Evolutionary conservation across 2,329 filamentous ascomycete species (phyloP), one percentile per base, ranked within the genome.

Genomic region (Lasiodiplodia citricola): DNA sequence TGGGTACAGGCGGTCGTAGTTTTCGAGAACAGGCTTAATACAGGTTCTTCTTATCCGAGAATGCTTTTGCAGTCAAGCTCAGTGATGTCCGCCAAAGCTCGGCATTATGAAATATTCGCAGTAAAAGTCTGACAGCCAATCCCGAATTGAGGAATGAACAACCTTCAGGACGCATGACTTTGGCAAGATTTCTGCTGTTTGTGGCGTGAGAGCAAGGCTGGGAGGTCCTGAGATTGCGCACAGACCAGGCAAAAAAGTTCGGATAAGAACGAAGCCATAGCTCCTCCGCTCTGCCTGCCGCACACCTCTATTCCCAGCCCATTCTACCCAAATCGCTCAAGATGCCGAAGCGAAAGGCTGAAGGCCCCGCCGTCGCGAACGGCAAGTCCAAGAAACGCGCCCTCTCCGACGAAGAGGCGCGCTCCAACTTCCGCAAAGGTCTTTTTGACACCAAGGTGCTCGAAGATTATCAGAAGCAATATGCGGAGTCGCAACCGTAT

Each of bases 301-400:
- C 56, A 68, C 47, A 23, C 54, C 25, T 54, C 31, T 4, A 3
- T 31, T 41, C 13, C 41, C 41, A 21, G 31, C 51, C 50, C 38
- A 41, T 51, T 38, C 25, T 28, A 28, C 38, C 41, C 37, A 6
- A 55, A 28, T 28, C 56, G 41, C 67, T 25, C 52, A 44, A 44
- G 7, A 65, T 68, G 38, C 25, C 80, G 78, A 84, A 84, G 76
- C 81, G 82, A 70, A 84, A 84, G 73, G 81, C 79, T 55, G 78
- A 81, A 31, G 73, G 77, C 31, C 57, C 37, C 8, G 60, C 55
- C 1, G 70, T 73, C 63, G 65, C 71, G 70, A 80, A 80, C 74
- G 78, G 79, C 72, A 76, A 76, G 70, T 73, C 74, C 62, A 83
- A 83, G 73, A 83, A 83, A 72, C 78, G 78, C 68, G 79, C 79